Base-by-base conservation (phyloP, 176 grass and related monocot genomes). In the Cymbopogon citratus region DNA sequence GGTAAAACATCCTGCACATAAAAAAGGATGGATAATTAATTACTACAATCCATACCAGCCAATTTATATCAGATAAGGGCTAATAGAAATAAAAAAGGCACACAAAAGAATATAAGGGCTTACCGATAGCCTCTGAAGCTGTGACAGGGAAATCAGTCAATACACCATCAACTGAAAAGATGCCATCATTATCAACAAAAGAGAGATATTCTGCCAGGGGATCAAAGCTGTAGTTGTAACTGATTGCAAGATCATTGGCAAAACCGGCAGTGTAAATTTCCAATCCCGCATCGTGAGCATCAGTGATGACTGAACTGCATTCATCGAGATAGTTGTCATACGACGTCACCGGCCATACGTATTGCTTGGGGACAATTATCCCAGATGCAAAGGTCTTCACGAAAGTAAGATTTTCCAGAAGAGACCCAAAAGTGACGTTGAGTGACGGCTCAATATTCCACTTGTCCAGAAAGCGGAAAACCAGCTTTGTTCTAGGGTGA, bases 111-210 rank as follows among this genome's bases (percentile, higher is more conserved):
- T 18, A 29, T 35, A 61, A 75, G 29, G 61, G 85, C 85, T 89
- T 80, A 91, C 92, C 85, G 64, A 95, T 85, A 69, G 89, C 93
- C 52, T 82, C 74, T n/a, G 96, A 99, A 62, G 91, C 64, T 29
- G 92, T 95, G 49, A 90, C 77, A 8, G 96, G 96, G 71, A 85
- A 99, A 78, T 95, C 96, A 81, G 92, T 74, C 79, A 99, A 38
- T 66, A 99, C 78, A n/a, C 96, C 96, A 85, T 99, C 96, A 80
- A 99, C 89, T 43, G 96, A 90, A 74, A 99, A 99, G 8, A 8
- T n/a, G n/a, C n/a, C 77, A 56, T 74, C 89, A 61, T 99, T 99
- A 89, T 99, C 96, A 71, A 99, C 85, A 65, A 88, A 95, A 0
- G 75, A 82, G 36, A 95, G 87, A 90, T 87, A 91, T 80, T 99